phyloP scores from a whole-genome alignment of 805 yeast species.

The Wickerhamomyces canadensis region DNA sequence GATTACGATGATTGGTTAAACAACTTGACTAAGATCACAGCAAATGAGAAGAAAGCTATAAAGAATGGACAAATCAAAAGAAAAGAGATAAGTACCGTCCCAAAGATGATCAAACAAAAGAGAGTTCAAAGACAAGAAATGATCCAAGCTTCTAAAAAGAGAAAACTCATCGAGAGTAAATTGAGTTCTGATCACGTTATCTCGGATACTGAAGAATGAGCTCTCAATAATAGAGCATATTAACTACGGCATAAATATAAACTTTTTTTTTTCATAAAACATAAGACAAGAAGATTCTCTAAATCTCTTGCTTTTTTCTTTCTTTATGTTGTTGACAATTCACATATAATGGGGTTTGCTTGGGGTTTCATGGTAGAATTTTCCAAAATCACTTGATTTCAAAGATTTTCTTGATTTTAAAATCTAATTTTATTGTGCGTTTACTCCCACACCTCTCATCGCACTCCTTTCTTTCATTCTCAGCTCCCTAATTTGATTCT shows the following conservation, averaged over 20 bases:
- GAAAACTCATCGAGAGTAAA: conserved; percentile 27
- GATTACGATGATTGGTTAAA: conserved; percentile 78
- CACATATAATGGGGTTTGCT: too few relatives aligned
- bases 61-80: conserved; percentile 26
- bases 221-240: too few relatives aligned
- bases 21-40: conserved; percentile 51
- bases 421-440: too few relatives aligned
- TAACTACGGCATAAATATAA: too few relatives aligned
- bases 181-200: conserved; percentile 1
- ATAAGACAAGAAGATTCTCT: neutral
- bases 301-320: neutral
- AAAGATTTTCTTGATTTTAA: too few relatives aligned
- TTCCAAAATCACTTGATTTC: too few relatives aligned
- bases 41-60: conserved; percentile 6
- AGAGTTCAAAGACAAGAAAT: conserved; percentile 59
- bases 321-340: too few relatives aligned
- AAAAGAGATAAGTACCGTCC: conserved; percentile 79
- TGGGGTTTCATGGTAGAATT: too few relatives aligned
- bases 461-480: too few relatives aligned
- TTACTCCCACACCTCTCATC: too few relatives aligned
- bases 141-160: conserved; percentile 69
- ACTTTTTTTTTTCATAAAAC: too few relatives aligned
- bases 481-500: too few relatives aligned
- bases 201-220: conserved; percentile 3
- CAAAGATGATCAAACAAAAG: conserved; percentile 58